Evolutionary conservation across 768 basidiomycete genomes (phyloP), one percentile per base, ranked within the genome.

Genomic region (Trametes maxima): DNA sequence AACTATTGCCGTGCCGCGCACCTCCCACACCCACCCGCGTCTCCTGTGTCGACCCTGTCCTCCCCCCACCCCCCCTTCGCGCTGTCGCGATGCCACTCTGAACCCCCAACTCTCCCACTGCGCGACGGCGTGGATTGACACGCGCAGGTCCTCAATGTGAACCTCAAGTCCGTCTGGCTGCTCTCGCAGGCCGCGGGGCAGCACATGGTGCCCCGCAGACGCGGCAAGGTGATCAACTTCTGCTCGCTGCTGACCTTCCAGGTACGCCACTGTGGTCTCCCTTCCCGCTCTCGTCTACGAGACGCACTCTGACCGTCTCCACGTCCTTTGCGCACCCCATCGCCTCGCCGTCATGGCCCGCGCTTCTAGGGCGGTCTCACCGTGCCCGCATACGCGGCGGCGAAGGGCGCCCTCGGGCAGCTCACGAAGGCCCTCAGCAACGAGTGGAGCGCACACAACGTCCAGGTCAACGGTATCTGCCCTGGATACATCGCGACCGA

Each of bases 401-500:
- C 95, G 10, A 96, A 95, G 73, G 93, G 93, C 57, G 92, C 91
- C 19, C 79, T 93, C 35, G 90, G 90, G 11, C 89, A 89, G 70
- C 79, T 93, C 67, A 92, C 93, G 25, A 95, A 95, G 75, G 89
- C 94, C 2, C 84, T 96, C 68, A 87, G 89, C 68, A 97, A 97
- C 74, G 95, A 96, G 73, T 97, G 95, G 94, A 89, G 90, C 62
- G 81, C 82, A 68, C 84, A 91, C 68, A 93, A 92, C 66, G 85
- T 96, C 54, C 89, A 94, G 73, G 92, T 95, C 17, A 95, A 95
- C 70, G 89, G 83, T 22, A 90, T 96, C 65, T 88, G 87, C 65
- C 93, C 93, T 33, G 94, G 93, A 35, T 95, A 94, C 74, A 88
- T 95, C 68, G 82, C 83, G 25, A 96, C 94, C 37, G 94, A 96